A percentile compares a stretch with the other conserved stretches of the same genome.
phyloP scores from a whole-genome alignment of 2,329 filamentous ascomycete genomes.

The Epichloe aotearoae region DNA sequence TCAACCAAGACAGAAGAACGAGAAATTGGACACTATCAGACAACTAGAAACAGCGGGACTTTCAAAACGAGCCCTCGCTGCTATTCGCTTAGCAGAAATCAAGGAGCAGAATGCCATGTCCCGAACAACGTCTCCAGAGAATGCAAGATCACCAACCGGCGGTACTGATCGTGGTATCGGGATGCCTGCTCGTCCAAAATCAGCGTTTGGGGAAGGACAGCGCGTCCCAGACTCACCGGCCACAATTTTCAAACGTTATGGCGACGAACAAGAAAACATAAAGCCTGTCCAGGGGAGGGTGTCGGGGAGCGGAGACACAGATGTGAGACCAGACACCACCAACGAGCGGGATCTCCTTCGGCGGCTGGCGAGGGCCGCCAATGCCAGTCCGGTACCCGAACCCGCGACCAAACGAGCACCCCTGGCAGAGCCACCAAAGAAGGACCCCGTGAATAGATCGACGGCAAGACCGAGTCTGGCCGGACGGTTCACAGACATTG shows the following conservation, averaged over 20 bases:
- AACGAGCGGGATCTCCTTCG: conserved; percentile 34
- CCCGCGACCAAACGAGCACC: conserved; percentile 13
- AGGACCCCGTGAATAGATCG: not conserved
- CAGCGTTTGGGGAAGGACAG: conserved; percentile 9
- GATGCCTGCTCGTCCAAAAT: not conserved
- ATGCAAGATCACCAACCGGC: conserved; percentile 19
- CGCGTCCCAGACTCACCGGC: conserved; percentile 26
- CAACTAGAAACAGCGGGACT: conserved; percentile 29
- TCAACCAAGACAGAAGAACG: conserved; percentile 22
- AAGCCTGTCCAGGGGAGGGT: not conserved
- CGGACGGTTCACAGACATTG: conserved; percentile 9
- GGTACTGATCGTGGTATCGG: conserved; percentile 11
- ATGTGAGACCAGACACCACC: not conserved
- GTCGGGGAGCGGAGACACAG: not conserved
- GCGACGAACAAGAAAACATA: conserved; percentile 5
- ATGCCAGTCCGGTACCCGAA: conserved; percentile 26
- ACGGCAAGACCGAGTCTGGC: conserved; percentile 7
- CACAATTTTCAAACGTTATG: conserved; percentile 23
- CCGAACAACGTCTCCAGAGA: conserved; percentile 29
- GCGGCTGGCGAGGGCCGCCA: conserved; percentile 34
- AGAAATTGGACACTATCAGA: conserved; percentile 36
- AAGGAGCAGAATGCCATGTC: conserved; percentile 34
- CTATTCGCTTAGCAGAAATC: conserved; percentile 38
- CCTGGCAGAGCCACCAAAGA: not conserved
- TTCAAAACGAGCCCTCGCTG: conserved; percentile 34